Evolutionary conservation across 225 moss, liverwort and hornwort genomes (phyloP), one percentile per base, ranked within the genome.

Genomic region (Ulota crispa): DNA sequence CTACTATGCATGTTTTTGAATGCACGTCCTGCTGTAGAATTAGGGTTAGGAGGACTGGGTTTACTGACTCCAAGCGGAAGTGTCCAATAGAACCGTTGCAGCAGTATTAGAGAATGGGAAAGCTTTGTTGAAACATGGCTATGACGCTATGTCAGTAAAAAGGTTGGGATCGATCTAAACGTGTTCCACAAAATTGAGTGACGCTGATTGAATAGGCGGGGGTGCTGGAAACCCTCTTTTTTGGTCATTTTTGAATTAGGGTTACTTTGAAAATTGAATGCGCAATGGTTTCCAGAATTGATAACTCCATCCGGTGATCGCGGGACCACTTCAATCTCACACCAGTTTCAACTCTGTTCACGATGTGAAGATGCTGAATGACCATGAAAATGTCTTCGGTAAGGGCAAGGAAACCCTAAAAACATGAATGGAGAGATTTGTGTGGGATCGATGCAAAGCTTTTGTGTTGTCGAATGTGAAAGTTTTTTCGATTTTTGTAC

Each of bases 351-450:
- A 57, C 36, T 39, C 74, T 30, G 23, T n/a, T 26, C 61, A 41
- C 36, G 27, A 70, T 42, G 16, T 39, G 61, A 78, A 43, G 78
- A n/a, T 32, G 23, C 62, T 3, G 74, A 31, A 54, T n/a, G n/a
- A 68, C 75, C 20, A 1, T 30, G 54, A 30, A 10, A 41, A 8
- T 34, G 32, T 37, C 39, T 36, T 75, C 9, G 75, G 39, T 64
- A 23, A 78, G 62, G 77, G 73, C 21, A 64, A 37, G 64, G 39
- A 57, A 59, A 11, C 41, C 70, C 53, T 53, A 78, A 69, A 39
- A 57, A 8, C 11, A 60, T 37, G 47, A 53, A 79, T 26, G 36
- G 31, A 64, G 50, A 55, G 73, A 68, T 73, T 42, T 23, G 70
- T 42, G 8, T 24, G 11, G 18, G 59, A 45, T 57, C 36, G 41